Evolutionary conservation across 768 basidiomycete genomes (phyloP).

Genomic region (Cystobasidiopsis lactophilus): DNA sequence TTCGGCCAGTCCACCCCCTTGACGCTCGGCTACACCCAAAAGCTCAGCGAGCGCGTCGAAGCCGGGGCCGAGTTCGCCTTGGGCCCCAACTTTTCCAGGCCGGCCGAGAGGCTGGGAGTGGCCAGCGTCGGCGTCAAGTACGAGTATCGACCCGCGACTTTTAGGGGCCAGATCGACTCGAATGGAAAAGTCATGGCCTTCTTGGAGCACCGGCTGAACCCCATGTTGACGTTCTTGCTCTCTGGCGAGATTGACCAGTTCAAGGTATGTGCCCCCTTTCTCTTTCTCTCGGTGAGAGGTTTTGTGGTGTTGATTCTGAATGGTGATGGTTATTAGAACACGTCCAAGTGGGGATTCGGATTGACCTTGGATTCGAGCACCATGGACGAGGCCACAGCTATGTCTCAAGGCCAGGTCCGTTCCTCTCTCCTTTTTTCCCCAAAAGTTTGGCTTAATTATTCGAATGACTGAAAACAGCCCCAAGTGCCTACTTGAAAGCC

Average conservation of each 20-base stretch:
- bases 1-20: no score
- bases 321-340: constrained; percentile 35
- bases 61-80: constrained; percentile 85
- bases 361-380: constrained; percentile 68
- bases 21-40: constrained; percentile 59
- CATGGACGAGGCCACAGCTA: constrained; percentile 18
- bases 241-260: constrained; percentile 97
- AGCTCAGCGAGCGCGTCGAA: constrained; percentile 81
- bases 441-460: no score
- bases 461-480: no score
- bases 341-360: constrained; percentile 84
- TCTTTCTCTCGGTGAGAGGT: background rate
- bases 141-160: constrained; percentile 77
- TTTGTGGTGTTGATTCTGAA: background rate
- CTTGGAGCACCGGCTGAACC: constrained; percentile 87
- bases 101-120: constrained; percentile 63
- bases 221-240: constrained; percentile 80
- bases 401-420: no score
- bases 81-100: constrained; percentile 37
- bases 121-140: constrained; percentile 92
- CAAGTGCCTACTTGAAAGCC: no score
- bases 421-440: no score
- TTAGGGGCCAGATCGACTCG: constrained; percentile 83
- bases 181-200: constrained; percentile 85
- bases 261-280: constrained; percentile 37